Evolutionary conservation across 805 yeast species (phyloP).

Genomic region (Cyberlindnera galapagoensis): DNA sequence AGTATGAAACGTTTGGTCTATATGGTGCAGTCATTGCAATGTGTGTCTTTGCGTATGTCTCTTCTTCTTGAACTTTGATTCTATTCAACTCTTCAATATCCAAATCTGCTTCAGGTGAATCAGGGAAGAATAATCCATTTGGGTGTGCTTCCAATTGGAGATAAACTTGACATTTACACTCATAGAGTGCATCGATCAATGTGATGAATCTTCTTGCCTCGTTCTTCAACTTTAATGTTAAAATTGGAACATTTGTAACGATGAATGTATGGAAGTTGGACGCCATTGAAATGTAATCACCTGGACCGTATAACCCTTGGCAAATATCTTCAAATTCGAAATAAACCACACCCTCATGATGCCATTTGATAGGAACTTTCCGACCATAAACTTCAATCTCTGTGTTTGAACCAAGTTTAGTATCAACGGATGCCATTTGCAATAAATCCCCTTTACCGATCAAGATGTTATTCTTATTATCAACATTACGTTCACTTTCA

Average conservation of each 20-base stretch:
- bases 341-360: conserved; percentile 35
- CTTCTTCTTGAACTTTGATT: conserved; percentile 52
- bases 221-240: conserved; percentile 50
- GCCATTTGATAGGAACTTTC: conserved; percentile 38
- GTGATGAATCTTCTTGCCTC: conserved; percentile 67
- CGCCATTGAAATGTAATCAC: conserved; percentile 65
- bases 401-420: conserved; percentile 10
- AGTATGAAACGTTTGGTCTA: conserved; percentile 61
- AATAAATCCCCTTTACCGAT: conserved; percentile 27
- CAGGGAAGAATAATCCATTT: conserved; percentile 60
- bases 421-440: conserved; percentile 5
- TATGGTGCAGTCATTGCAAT: conserved; percentile 58
- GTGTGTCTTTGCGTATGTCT: conserved; percentile 60
- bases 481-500: background rate
- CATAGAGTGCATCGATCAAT: conserved; percentile 62
- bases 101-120: conserved; percentile 36
- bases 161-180: conserved; percentile 54
- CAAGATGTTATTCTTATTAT: conserved; percentile 27
- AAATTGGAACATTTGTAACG: conserved; percentile 53
- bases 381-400: conserved; percentile 52
- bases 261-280: conserved; percentile 51
- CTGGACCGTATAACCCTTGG: conserved; percentile 51
- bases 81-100: conserved; percentile 29
- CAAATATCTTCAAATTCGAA: conserved; percentile 51
- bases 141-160: conserved; percentile 43